Conservation (phyloP, 2,329 filamentous ascomycete species). For the Fusarium sp. region DNA sequence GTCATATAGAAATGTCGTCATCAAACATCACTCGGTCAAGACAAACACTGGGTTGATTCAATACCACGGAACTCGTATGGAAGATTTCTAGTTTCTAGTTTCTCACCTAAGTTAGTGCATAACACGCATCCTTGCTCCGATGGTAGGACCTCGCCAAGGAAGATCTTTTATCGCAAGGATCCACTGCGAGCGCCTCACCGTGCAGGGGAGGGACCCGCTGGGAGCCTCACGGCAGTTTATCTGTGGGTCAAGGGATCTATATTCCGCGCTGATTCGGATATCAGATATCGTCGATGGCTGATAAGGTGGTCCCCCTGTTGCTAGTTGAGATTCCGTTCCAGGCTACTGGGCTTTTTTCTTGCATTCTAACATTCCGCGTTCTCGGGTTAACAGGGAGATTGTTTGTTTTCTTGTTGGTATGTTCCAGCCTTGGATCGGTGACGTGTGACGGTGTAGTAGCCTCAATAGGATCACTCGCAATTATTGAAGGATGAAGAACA, state of each 20-base stretch:
- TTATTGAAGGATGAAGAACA: not conserved
- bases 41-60: not conserved
- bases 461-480: not conserved
- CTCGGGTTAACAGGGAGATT: slow-evolving; percentile 1
- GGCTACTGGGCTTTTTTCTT: not conserved
- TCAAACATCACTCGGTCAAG: not conserved
- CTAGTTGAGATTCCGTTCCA: not conserved
- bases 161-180: slow-evolving; percentile 15
- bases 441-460: not conserved
- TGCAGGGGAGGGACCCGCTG: slow-evolving; percentile 9
- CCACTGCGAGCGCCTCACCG: slow-evolving; percentile 25
- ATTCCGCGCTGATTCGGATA: slow-evolving; percentile 6
- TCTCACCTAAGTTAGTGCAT: slow-evolving; percentile 5
- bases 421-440: not conserved
- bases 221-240: slow-evolving; percentile 31
- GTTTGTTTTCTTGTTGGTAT: not conserved
- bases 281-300: not conserved
- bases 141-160: slow-evolving; percentile 13
- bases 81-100: slow-evolving; percentile 3
- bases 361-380: not conserved
- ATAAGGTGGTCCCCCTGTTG: not conserved
- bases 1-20: slow-evolving; percentile 20
- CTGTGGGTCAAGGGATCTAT: slow-evolving; percentile 18
- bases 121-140: slow-evolving; percentile 14
- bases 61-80: slow-evolving; percentile 7